Evolutionary conservation across 768 basidiomycete species (phyloP).

Genomic region (Boletus sensibilis): DNA sequence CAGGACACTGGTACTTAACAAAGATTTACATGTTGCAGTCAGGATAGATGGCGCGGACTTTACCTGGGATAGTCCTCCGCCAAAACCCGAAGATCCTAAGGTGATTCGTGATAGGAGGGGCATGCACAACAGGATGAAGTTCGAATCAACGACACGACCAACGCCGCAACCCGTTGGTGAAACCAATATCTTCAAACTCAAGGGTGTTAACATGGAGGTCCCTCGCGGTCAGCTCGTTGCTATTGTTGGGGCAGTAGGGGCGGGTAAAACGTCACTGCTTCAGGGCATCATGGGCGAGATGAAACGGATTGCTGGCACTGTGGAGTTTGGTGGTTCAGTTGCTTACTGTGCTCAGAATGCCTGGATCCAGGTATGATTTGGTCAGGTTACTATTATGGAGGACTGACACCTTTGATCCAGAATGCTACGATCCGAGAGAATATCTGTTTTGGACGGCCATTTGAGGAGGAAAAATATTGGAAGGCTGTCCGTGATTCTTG

Average conservation of each 20-base stretch:
- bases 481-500: constrained; percentile 74
- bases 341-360: constrained; percentile 85
- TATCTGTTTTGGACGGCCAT: constrained; percentile 82
- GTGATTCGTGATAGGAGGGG: constrained; percentile 2
- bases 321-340: constrained; percentile 72
- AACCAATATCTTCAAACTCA: constrained; percentile 58
- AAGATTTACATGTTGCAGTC: constrained; percentile 58
- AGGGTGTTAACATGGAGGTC: constrained; percentile 62
- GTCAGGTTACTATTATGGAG: background rate
- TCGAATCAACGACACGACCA: constrained; percentile 15
- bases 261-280: constrained; percentile 58
- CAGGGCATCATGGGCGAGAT: constrained; percentile 84
- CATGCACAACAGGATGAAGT: constrained; percentile 10
- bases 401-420: constrained; percentile 30
- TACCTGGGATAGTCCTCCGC: constrained; percentile 81
- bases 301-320: constrained; percentile 62
- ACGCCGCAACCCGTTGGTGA: constrained; percentile 36
- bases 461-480: constrained; percentile 82
- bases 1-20: constrained; percentile 56
- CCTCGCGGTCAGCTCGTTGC: constrained; percentile 79
- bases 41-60: constrained; percentile 69
- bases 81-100: constrained; percentile 39
- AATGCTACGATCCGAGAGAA: constrained; percentile 88
- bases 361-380: constrained; percentile 72
- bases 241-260: constrained; percentile 73